Percentiles rank a stretch among this genome's conserved stretches.
Conservation (phyloP, 306 rosid genomes). For the Medicago ruthenica region DNA sequence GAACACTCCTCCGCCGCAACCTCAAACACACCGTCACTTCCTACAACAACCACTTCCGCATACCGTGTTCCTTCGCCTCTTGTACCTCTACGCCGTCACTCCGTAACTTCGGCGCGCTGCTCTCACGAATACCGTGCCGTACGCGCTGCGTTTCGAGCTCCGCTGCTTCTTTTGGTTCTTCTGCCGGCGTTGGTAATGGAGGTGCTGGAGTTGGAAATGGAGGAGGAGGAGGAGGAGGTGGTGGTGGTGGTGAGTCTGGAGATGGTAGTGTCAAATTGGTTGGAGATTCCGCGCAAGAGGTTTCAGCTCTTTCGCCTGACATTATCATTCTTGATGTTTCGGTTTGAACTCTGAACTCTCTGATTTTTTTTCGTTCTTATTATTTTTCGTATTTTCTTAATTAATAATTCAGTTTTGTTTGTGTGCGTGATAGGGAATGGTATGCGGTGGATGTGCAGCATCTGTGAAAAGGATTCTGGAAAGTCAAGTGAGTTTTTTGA, state of each 20-base stretch:
- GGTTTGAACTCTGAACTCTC: constrained; percentile 49
- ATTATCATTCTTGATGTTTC: constrained; percentile 90
- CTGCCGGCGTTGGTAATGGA: constrained; percentile 62
- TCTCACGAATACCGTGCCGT: constrained; percentile 47
- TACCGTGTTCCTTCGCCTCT: constrained; percentile 23
- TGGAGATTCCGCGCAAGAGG: constrained; percentile 60
- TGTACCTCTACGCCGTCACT: constrained; percentile 42
- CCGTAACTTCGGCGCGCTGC: constrained; percentile 36
- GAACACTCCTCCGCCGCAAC: constrained; percentile 49
- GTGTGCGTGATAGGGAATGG: constrained; percentile 61
- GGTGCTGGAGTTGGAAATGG: constrained; percentile 56
- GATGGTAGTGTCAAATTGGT: constrained; percentile 57
- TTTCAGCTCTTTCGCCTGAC: constrained; percentile 58
- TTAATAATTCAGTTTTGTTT: constrained; percentile 1
- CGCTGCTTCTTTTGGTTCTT: constrained; percentile 62
- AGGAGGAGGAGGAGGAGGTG: constrained; percentile 54
- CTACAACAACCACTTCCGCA: constrained; percentile 32
- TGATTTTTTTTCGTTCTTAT: not conserved
- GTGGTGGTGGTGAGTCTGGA: constrained; percentile 61
- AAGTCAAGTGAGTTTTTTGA: constrained; percentile 65
- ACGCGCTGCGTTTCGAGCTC: constrained; percentile 62
- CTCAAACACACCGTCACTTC: constrained; percentile 43
- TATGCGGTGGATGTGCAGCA: constrained; percentile 89
- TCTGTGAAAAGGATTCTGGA: constrained; percentile 89
- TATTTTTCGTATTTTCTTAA: not conserved